Percentiles rank a stretch among this genome's conserved stretches.
Evolutionary conservation across 441 rosid species (phyloP).

Genomic region (Euphorbia corollata): DNA sequence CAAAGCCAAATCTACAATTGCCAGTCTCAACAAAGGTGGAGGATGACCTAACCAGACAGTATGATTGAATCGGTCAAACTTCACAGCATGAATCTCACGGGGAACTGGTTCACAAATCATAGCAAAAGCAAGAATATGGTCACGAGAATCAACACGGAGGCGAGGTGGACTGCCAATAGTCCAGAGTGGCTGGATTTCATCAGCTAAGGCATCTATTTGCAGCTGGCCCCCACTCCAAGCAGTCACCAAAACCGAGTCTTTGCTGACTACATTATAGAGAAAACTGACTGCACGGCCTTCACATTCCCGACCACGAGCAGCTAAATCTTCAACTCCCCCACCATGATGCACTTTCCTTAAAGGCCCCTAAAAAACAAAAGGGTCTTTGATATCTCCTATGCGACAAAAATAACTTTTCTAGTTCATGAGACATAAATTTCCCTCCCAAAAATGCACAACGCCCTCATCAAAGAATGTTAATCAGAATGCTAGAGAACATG

Average conservation of each 20-base stretch:
- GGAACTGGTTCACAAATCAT: conserved; percentile 78
- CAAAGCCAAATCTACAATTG: conserved; percentile 86
- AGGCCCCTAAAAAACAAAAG: conserved; percentile 57
- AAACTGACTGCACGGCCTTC: conserved; percentile 81
- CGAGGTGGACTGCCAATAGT: conserved; percentile 61
- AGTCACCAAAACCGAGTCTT: conserved; percentile 81
- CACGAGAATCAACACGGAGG: conserved; percentile 52
- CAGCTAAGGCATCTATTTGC: conserved; percentile 89
- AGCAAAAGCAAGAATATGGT: conserved; percentile 59
- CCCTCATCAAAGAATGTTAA: neutral
- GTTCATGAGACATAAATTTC: neutral
- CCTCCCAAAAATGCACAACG: neutral
- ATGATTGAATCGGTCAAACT: conserved; percentile 53
- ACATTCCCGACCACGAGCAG: conserved; percentile 53
- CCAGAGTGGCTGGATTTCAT: conserved; percentile 98
- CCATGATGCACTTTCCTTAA: conserved; percentile 50
- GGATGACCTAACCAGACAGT: conserved; percentile 81
- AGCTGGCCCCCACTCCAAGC: conserved; percentile 96
- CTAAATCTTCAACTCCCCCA: conserved; percentile 46
- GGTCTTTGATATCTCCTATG: neutral
- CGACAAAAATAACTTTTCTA: neutral
- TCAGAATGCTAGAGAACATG: neutral
- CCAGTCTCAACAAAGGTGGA: conserved; percentile 83
- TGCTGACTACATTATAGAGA: conserved; percentile 72
- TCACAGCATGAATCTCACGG: conserved; percentile 38